phyloP scores from a whole-genome alignment of 2,329 filamentous ascomycete species.

The Paramyrothecium sp. region DNA sequence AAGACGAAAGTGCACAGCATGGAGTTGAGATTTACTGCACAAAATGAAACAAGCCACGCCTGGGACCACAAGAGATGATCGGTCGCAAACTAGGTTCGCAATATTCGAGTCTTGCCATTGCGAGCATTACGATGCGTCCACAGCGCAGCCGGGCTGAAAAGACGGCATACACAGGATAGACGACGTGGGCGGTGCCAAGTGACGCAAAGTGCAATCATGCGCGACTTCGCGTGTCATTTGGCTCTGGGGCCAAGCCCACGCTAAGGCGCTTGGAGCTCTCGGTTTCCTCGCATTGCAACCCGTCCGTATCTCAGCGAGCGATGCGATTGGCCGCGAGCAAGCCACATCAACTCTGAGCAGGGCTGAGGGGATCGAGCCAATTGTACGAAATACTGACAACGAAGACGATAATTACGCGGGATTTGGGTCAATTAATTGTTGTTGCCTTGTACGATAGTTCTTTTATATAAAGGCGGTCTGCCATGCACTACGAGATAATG shows the following conservation, averaged over 20 bases:
- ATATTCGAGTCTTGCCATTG: not conserved
- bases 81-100: no score
- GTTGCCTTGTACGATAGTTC: not conserved
- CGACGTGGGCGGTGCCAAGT: not conserved
- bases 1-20: no score
- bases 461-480: not conserved
- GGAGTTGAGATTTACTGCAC: no score
- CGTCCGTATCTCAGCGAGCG: not conserved
- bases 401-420: not conserved
- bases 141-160: no score
- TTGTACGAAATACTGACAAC: not conserved
- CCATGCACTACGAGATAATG: not conserved
- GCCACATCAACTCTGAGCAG: constrained; percentile 1
- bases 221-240: not conserved
- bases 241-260: constrained; percentile 9
- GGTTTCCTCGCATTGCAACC: constrained; percentile 16
- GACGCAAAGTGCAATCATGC: not conserved
- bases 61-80: no score
- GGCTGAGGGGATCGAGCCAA: constrained; percentile 8
- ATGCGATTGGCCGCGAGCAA: constrained; percentile 15
- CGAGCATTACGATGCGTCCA: no score
- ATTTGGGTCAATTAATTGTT: not conserved
- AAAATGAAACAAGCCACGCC: no score
- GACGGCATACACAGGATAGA: no score
- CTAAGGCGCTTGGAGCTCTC: constrained; percentile 12